Base-by-base conservation (phyloP, 2,329 filamentous ascomycete species). In the Pseudogymnoascus sp. region DNA sequence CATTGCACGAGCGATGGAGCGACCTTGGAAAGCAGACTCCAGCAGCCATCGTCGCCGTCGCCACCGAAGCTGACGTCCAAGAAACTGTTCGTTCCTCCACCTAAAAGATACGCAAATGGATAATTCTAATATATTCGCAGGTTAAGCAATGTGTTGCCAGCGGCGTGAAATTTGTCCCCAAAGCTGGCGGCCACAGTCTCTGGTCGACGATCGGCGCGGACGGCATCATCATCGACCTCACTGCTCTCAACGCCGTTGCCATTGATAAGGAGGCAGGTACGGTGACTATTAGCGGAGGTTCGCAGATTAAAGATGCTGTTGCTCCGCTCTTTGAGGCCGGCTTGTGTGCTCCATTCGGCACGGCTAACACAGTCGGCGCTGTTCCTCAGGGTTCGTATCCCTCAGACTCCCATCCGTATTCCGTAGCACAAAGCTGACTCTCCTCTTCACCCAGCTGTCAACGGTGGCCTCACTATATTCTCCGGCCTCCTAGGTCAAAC, bases 391-490 rank as follows among this genome's bases (percentile, higher is more conserved):
- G 22, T 69, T 62, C 60, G 68, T 65, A 2, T 66, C 64, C 1
- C 68, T 70, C 32, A 67, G 28, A 69, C 71, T 20, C 70, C 1
- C 64, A 65, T 1, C 69, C 67, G n/a, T 64, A 62, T n/a, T 57
- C 71, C n/a, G 58, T 70, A 50, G 22, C 22, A 50, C 7, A 30
- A 30, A 16, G 7, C 14, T 66, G 82, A 80, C 4, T 72, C 78
- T 16, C 81, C 81, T 22, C 68, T 75, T 59, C 77, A 82, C 67
- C 97, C 92, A 77, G 81, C 85, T 63, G 94, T 97, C 77, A 88
- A 89, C 35, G 79, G 82, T 50, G 94, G 93, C 73, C 87, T 84
- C 34, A 81, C 91, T 57, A 82, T 83, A 67, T 81, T 97, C 64
- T 81, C 99, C 64, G 80, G 82, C 63, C 84, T 84, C 68, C 88